Conservation (phyloP, 768 basidiomycete species). For the Coprinopsis marcescibilis region DNA sequence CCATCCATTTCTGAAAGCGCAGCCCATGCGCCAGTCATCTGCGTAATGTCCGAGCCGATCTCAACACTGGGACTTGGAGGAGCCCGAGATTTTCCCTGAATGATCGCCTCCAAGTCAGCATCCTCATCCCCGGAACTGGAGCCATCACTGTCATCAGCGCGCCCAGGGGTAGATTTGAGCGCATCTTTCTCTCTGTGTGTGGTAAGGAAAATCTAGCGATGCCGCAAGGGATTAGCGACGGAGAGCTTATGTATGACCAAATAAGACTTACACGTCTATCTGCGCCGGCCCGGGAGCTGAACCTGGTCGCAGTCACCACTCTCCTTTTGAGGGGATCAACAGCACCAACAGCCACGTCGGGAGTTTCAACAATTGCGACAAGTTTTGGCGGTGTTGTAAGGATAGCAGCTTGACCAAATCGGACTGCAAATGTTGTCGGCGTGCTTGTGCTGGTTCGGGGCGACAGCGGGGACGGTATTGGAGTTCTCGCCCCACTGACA, state of each 20-base stretch:
- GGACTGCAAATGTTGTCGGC: slow-evolving; percentile 31
- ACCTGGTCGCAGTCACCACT: slow-evolving; percentile 83
- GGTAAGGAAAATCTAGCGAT: slow-evolving; percentile 71
- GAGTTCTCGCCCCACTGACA: slow-evolving; percentile 33
- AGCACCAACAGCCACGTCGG: slow-evolving; percentile 85
- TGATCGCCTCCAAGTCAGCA: slow-evolving; percentile 22
- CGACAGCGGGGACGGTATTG: slow-evolving; percentile 44
- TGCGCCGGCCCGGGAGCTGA: slow-evolving; percentile 78
- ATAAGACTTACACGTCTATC: slow-evolving; percentile 62
- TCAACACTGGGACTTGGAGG: slow-evolving; percentile 40
- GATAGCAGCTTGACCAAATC: slow-evolving; percentile 67
- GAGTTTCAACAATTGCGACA: slow-evolving; percentile 78
- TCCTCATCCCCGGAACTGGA: slow-evolving; percentile 20
- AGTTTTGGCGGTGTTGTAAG: slow-evolving; percentile 81
- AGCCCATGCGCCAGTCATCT: slow-evolving; percentile 71
- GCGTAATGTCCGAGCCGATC: slow-evolving; percentile 59
- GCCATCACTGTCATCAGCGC: slow-evolving; percentile 16
- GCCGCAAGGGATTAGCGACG: slow-evolving; percentile 1
- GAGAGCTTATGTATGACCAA: slow-evolving; percentile 1
- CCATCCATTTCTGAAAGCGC: slow-evolving; percentile 40
- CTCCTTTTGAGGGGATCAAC: slow-evolving; percentile 80
- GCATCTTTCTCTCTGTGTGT: slow-evolving; percentile 61
- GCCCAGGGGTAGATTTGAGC: slow-evolving; percentile 14
- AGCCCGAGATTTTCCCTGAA: slow-evolving; percentile 16
- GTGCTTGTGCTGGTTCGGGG: slow-evolving; percentile 35